Evolutionary conservation across 202 grass and related monocot species (phyloP).

Genomic region (Schoenoplectus triqueter): DNA sequence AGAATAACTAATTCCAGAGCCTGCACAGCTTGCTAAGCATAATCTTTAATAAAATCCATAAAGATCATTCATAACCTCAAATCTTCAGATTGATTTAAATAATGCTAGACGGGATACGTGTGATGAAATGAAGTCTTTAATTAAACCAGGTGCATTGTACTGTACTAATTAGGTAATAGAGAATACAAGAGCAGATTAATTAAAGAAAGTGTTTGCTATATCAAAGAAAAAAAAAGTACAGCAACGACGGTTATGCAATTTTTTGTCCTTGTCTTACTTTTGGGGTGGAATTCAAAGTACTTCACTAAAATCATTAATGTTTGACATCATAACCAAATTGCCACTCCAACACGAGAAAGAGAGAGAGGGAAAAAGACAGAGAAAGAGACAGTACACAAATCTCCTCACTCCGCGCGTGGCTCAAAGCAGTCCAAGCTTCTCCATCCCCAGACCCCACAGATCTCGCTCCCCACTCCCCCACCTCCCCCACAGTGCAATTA

Average conservation of each 20-base stretch:
- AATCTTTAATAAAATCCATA: neutral
- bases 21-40: slow-evolving; percentile 7
- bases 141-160: neutral
- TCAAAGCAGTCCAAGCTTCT: slow-evolving; percentile 31
- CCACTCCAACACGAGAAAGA: slow-evolving; percentile 19
- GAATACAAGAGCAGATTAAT: neutral
- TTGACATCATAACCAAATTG: slow-evolving; percentile 32
- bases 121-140: too few relatives aligned
- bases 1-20: neutral
- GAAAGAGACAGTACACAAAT: slow-evolving; percentile 29
- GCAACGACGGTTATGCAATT: neutral
- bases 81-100: neutral
- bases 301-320: neutral
- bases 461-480: neutral
- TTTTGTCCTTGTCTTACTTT: neutral
- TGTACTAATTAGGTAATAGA: neutral
- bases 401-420: slow-evolving; percentile 21
- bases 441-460: slow-evolving; percentile 9
- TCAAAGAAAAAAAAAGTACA: slow-evolving; percentile 3
- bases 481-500: neutral
- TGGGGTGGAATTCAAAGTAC: neutral
- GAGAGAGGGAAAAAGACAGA: neutral
- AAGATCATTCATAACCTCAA: neutral
- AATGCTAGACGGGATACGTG: neutral
- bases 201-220: neutral